Conservation (phyloP, 2,329 filamentous ascomycete genomes). For the Epichloe sp. region DNA sequence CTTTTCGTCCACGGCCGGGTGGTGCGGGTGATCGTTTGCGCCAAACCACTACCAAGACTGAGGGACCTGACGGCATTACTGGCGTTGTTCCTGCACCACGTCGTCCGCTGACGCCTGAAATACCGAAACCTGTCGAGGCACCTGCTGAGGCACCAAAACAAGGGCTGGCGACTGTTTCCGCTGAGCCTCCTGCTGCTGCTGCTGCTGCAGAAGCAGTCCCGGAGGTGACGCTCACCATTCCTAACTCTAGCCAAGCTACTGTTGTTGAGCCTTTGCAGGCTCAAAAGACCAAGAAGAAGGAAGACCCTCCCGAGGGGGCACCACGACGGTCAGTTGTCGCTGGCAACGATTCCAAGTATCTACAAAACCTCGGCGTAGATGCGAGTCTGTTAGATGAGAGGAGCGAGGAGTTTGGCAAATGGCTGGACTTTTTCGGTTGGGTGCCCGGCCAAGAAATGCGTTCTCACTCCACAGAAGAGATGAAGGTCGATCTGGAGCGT, state of each 20-base stretch:
- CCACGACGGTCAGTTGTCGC: slow-evolving; percentile 48
- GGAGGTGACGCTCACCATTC: slow-evolving; percentile 44
- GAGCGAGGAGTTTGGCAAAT: slow-evolving; percentile 67
- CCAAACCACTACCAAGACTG: slow-evolving; percentile 42
- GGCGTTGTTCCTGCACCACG: slow-evolving; percentile 72
- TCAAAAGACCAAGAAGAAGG: slow-evolving; percentile 17
- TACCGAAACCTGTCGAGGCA: slow-evolving; percentile 14
- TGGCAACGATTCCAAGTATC: slow-evolving; percentile 67
- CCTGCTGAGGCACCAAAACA: not conserved
- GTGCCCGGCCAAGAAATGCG: slow-evolving; percentile 62
- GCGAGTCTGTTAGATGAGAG: slow-evolving; percentile 60
- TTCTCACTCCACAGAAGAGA: slow-evolving; percentile 60
- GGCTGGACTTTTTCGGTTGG: slow-evolving; percentile 83
- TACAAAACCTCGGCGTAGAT: slow-evolving; percentile 67
- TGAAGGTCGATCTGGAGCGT: slow-evolving; percentile 72
- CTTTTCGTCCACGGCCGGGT: slow-evolving; percentile 77
- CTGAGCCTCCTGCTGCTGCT: not conserved
- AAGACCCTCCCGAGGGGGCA: slow-evolving; percentile 28
- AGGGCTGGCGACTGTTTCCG: not conserved
- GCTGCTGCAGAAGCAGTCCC: slow-evolving; percentile 24
- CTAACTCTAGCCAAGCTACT: slow-evolving; percentile 25
- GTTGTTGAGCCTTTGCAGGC: slow-evolving; percentile 22
- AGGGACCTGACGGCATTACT: slow-evolving; percentile 80
- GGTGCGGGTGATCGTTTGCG: slow-evolving; percentile 72
- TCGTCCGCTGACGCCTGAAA: slow-evolving; percentile 24